Evolutionary conservation across 2,329 filamentous ascomycete genomes (phyloP).

Genomic region (Aspergillus spinulosporus): DNA sequence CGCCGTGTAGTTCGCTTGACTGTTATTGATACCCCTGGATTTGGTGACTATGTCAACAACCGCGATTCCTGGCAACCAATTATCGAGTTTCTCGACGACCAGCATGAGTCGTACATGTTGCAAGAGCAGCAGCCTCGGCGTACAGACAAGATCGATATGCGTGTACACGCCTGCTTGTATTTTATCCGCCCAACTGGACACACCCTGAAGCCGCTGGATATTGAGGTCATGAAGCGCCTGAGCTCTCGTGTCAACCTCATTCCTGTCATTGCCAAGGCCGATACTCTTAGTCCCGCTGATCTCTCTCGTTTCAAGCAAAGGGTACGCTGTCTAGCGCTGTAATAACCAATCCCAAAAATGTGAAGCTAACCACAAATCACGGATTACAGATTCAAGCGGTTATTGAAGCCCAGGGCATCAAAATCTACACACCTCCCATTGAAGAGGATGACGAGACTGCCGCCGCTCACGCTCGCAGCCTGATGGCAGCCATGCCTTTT

Average conservation of each 20-base stretch:
- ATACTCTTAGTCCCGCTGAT: constrained; percentile 91
- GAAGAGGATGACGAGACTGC: constrained; percentile 98
- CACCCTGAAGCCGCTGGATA: constrained; percentile 96
- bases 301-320: constrained; percentile 92
- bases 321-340: constrained; percentile 54
- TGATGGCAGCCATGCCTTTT: constrained; percentile 98
- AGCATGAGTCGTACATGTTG: constrained; percentile 99
- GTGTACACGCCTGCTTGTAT: constrained; percentile 97
- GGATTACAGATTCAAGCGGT: constrained; percentile 77
- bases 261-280: constrained; percentile 96
- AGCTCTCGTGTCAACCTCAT: constrained; percentile 98
- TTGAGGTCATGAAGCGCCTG: constrained; percentile 99
- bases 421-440: constrained; percentile 96
- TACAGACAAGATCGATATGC: constrained; percentile 97
- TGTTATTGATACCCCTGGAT: constrained; percentile 97
- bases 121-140: constrained; percentile 99
- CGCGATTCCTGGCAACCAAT: constrained; percentile 99
- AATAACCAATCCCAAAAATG: neutral
- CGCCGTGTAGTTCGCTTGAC: constrained; percentile 78
- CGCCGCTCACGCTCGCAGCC: constrained; percentile 86
- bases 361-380: neutral
- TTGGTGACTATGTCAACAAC: constrained; percentile 99
- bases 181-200: constrained; percentile 98
- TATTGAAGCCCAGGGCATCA: constrained; percentile 97
- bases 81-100: constrained; percentile 99